phyloP scores from a whole-genome alignment of 108 stramenopile species.

The Schizochytrium sp. region DNA sequence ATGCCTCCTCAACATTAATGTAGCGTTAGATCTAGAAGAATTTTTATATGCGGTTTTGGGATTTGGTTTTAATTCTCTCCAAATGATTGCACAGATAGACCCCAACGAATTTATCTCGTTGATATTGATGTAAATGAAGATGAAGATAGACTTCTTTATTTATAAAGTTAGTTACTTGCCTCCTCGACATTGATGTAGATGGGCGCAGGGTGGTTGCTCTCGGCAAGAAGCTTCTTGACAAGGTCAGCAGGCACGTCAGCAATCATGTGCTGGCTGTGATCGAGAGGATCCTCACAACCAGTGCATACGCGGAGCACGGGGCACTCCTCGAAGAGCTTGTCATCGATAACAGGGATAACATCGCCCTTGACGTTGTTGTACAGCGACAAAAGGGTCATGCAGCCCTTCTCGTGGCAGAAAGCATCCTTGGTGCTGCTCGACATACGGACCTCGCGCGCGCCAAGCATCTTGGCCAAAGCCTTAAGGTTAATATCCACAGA shows the following conservation, averaged over 20 bases:
- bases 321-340: constrained; percentile 34
- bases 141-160: neutral
- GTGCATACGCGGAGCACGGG: constrained; percentile 44
- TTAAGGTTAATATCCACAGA: constrained; percentile 27
- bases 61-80: no score
- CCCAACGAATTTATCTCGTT: neutral
- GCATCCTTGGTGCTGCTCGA: constrained; percentile 18
- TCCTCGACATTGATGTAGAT: constrained; percentile 10
- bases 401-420: constrained; percentile 59
- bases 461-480: constrained; percentile 11
- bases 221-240: constrained; percentile 24
- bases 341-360: constrained; percentile 44
- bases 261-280: constrained; percentile 43
- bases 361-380: constrained; percentile 49
- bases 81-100: neutral
- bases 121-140: neutral
- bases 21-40: no score
- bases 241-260: constrained; percentile 39
- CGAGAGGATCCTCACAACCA: constrained; percentile 55
- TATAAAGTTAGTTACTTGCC: neutral
- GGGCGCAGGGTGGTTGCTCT: constrained; percentile 18
- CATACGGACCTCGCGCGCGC: constrained; percentile 38
- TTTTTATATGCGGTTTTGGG: no score
- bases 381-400: constrained; percentile 44
- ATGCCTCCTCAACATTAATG: neutral